Percentiles rank a stretch among this genome's conserved stretches.
Evolutionary conservation across 1,139 yeast genomes (phyloP).

Genomic region (Blastobotrys petasosporus): DNA sequence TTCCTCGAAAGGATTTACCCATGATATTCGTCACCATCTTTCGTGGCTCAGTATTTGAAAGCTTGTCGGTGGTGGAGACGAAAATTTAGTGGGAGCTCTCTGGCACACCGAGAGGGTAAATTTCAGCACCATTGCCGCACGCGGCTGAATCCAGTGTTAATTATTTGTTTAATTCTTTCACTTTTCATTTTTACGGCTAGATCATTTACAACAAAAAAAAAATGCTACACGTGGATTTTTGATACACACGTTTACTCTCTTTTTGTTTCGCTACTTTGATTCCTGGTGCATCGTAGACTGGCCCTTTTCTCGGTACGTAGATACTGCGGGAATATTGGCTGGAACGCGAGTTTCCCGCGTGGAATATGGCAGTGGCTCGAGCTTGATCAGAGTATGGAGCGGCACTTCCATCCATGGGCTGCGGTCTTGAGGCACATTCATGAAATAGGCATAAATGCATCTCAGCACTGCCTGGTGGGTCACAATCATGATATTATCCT

Average conservation of each 20-base stretch:
- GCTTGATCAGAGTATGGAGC: slow-evolving; percentile 82
- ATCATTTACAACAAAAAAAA: too few species aligned
- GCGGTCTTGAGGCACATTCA: slow-evolving; percentile 97
- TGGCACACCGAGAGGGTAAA: too few species aligned
- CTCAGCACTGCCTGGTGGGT: slow-evolving; percentile 97
- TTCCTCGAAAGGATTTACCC: slow-evolving; percentile 40
- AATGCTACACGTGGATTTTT: not conserved
- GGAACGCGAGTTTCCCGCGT: slow-evolving; percentile 84
- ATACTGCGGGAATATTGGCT: slow-evolving; percentile 96
- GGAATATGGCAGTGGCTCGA: slow-evolving; percentile 90
- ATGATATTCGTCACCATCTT: slow-evolving; percentile 36
- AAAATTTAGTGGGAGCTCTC: too few species aligned
- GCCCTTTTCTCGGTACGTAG: slow-evolving; percentile 93
- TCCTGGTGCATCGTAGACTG: slow-evolving; percentile 13
- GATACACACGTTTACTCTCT: not conserved
- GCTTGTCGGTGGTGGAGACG: too few species aligned
- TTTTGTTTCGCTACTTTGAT: not conserved
- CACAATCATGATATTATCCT: slow-evolving; percentile 88
- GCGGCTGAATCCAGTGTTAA: too few species aligned
- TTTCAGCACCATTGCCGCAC: too few species aligned
- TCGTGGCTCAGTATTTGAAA: not conserved
- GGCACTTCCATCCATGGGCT: slow-evolving; percentile 99
- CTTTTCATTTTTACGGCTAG: too few species aligned
- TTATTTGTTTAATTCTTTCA: too few species aligned
- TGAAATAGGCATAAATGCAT: slow-evolving; percentile 93